Base-by-base conservation (phyloP, 768 basidiomycete genomes). In the Suillus plorans region DNA sequence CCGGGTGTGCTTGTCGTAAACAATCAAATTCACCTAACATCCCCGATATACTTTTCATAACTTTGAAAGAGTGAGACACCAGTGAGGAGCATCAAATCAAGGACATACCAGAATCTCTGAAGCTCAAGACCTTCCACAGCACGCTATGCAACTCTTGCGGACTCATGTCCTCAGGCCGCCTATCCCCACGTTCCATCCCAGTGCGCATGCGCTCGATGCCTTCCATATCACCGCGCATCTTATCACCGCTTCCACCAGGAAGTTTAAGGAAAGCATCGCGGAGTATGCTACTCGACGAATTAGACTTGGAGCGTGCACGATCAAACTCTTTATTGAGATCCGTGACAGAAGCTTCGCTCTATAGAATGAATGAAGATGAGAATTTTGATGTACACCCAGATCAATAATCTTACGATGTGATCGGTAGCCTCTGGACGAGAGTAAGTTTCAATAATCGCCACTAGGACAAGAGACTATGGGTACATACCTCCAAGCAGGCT, bases 81-180 rank as follows among this genome's bases (percentile, higher is more conserved):
- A 18, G 65, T 22, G 18, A 45, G 59, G 39, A 50, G 22, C 12
- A 28, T 63, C 14, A n/a, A 22, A 41, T 31, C 22, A 37, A 14
- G 39, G 25, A 71, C 83, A 13, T 63, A 88, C 89, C 85, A 6
- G 87, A 86, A 77, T 97, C 95, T 59, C 94, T 82, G 78, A 96
- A 96, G 34, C 81, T 87, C 73, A 98, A 75, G 7, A 97, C 86
- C 77, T 93, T 86, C 94, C 94, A 96, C 25, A 96, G 77, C 3
- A 88, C 86, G 2, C 85, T 78, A 74, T 95, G 93, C 59, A 97
- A 69, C 75, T 98, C 94, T 76, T 96, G 92, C 4, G 95, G 94
- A 60, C 79, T 87, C 94, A 98, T 92, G 20, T 91, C 85, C 66
- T 89, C 86, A 0, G 95, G 91, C 16, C 81, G 79, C 74, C 88